Percentiles rank a stretch among this genome's conserved stretches.
Evolutionary conservation across 2,329 filamentous ascomycete species (phyloP).

Genomic region (Penicillium oxalicum): DNA sequence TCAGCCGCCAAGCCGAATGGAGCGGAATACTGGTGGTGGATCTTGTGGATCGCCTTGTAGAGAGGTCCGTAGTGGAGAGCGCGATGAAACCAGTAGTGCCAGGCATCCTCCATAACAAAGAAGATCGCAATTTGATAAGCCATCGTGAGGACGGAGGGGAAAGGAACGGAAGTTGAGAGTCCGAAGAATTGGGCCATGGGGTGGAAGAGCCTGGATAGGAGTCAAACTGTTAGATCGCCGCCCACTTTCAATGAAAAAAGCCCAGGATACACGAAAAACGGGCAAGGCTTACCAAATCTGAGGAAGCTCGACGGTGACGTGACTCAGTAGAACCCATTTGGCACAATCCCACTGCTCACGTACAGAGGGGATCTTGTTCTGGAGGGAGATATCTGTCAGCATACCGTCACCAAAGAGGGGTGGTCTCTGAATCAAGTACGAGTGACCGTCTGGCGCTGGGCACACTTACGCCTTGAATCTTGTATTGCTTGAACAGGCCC

Average conservation of each 20-base stretch:
- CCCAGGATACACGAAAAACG: neutral
- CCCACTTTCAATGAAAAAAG: neutral
- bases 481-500: conserved; percentile 84
- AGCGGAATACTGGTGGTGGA: conserved; percentile 97
- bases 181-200: conserved; percentile 90
- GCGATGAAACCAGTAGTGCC: conserved; percentile 98
- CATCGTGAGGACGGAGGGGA: conserved; percentile 80
- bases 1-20: conserved; percentile 95
- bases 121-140: conserved; percentile 86
- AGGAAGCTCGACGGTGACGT: conserved; percentile 96
- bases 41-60: conserved; percentile 97
- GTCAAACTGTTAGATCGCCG: neutral
- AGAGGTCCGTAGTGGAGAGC: conserved; percentile 88
- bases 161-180: conserved; percentile 80
- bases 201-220: conserved; percentile 71
- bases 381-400: conserved; percentile 1
- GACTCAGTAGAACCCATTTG: conserved; percentile 82
- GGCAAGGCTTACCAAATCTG: conserved; percentile 71
- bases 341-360: conserved; percentile 95
- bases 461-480: conserved; percentile 70
- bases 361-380: conserved; percentile 82
- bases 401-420: too few relatives aligned
- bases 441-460: neutral
- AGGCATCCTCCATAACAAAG: conserved; percentile 92
- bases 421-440: neutral